These are phyloP conservation scores for Leccinum truebloodii DNA, from an alignment of 768 basidiomycete genomes.

Conservation along the genomic window DNA sequence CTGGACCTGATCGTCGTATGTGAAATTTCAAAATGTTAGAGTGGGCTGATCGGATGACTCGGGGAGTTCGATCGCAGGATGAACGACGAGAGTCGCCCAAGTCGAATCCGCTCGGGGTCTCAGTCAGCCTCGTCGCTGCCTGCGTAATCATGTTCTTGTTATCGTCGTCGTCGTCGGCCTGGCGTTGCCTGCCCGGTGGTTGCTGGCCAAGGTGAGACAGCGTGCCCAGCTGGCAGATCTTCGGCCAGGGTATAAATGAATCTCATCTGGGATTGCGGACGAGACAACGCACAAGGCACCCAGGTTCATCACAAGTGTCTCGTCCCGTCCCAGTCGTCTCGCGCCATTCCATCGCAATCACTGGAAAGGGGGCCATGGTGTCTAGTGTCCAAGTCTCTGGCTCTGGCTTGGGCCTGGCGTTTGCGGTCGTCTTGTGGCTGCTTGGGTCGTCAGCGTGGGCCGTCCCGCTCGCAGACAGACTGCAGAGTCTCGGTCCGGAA, in stretches of 20 bases:
- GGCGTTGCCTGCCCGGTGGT: background rate
- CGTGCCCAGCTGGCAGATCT: background rate
- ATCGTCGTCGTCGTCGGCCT: background rate
- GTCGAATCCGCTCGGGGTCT: background rate
- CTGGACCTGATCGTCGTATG: background rate
- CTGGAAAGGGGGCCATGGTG: background rate
- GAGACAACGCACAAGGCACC: background rate
- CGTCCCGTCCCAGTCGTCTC: background rate
- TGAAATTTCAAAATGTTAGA: background rate
- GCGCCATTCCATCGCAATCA: background rate
- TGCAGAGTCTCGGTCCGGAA: background rate
- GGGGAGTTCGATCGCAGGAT: background rate
- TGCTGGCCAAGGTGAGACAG: background rate
- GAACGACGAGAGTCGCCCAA: background rate
- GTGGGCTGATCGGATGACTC: background rate
- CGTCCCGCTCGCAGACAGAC: background rate
- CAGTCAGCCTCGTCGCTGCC: background rate
- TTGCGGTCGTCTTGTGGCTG: background rate
- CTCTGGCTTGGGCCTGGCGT: background rate
- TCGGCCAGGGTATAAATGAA: background rate
- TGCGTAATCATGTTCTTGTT: background rate
- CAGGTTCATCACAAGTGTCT: background rate
- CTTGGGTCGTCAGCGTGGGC: background rate
- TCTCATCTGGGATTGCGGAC: background rate
- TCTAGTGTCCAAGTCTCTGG: background rate